Evolutionary conservation across 1,284 basidiomycete species (phyloP), one percentile per base, ranked within the genome.

Genomic region (Puccinia triticina): DNA sequence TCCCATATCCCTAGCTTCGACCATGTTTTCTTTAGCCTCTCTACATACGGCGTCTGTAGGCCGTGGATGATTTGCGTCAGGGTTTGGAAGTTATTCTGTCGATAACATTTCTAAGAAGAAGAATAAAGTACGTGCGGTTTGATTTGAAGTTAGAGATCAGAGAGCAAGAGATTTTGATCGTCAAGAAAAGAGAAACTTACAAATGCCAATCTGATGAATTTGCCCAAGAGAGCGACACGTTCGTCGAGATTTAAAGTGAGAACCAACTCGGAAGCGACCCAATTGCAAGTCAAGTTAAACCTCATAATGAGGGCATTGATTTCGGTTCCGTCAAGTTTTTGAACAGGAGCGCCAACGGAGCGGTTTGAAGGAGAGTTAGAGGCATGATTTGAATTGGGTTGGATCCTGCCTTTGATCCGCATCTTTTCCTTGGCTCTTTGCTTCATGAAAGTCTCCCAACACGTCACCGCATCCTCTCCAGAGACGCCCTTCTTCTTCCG

Each of bases 151-250:
- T 34, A 53, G 43, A 11, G 29, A 34, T 73, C 23, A 34, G 48
- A 53, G 26, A 29, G 12, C 1, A 50, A 46, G n/a, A 71, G 0
- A 11, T 10, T 11, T 1, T 12, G 46, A 23, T 18, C 53, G 34
- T 73, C 46, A 69, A 34, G 78, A 12, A 66, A 59, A 40, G 71
- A 48, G 37, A 48, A 21, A 89, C 92, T 86, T 85, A 94, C 93
- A 90, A 92, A 94, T 67, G 94, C 94, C 83, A 96, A 89, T 46
- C 93, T 91, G 84, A 96, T 92, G 86, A 96, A 92, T 88, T 95
- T 95, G 83, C 89, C 89, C 79, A 94, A 90, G 40, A 96, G 88
- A 64, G 89, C 86, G 23, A 90, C 90, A 26, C 95, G 89, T 83
- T 94, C 92, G 79, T 89, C 86, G 40, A 87, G 67, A 77, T 84